Evolutionary conservation across 345 rosid species (phyloP), one percentile per base, ranked within the genome.

Genomic region (Eucalyptus regnans): DNA sequence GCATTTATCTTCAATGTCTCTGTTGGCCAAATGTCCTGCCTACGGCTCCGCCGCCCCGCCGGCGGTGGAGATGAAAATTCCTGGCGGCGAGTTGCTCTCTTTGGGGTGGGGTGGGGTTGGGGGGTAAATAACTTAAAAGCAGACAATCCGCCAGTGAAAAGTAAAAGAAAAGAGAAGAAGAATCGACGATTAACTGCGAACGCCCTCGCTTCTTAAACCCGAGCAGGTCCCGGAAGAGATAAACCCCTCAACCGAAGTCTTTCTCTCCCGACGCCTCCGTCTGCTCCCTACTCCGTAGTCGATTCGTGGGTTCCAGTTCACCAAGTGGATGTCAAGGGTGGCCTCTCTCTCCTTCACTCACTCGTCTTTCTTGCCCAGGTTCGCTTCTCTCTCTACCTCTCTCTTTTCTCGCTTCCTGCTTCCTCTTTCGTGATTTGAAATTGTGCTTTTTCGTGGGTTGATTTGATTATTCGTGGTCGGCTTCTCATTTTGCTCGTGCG

Each of bases 301-400:
- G 80, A 68, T 68, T 64, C 41, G 76, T 66, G 44, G 44, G 80
- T 68, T 33, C 44, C 23, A 18, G 80, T 33, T 68, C 83, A 9
- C 43, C 80, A 17, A 84, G 50, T 50, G 9, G 56, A 48, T 49
- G 58, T 86, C 89, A 7, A 83, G 29, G 20, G 95, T 96, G 98
- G 93, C 94, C 88, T 93, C 97, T 89, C 94, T 96, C 89, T 91
- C 95, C 91, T 92, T 94, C 94, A 87, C 93, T 89, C 95, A 94
- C 50, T 94, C 93, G 89, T 90, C 95, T 83, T 89, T 93, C 51
- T 87, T 93, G 88, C 92, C 97, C 94, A 96, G 99, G 99, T 95
- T 89, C 90, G 48, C 83, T 90, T 90, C 86, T 91, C 86, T 62
- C 90, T 60, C 81, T 85, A 31, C 1, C 83, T 3, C 27, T 76